Percentiles rank a stretch among this genome's conserved stretches.
phyloP scores from a whole-genome alignment of 2,329 filamentous ascomycete genomes.

The Trichothecium roseum region DNA sequence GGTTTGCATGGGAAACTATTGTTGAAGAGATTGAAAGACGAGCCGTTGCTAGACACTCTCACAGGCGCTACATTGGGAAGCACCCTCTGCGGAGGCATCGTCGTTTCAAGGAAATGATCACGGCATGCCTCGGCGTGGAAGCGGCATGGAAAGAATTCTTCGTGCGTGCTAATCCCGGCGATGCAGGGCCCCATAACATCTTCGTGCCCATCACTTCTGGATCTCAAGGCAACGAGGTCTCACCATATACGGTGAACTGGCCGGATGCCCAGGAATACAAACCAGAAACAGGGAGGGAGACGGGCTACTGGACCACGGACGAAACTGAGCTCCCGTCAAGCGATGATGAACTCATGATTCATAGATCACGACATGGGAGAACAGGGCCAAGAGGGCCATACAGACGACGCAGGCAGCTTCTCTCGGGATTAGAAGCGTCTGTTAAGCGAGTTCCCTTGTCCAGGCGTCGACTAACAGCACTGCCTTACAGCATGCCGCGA shows the following conservation, averaged over 20 bases:
- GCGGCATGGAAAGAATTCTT: conserved; percentile 22
- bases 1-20: conserved; percentile 22
- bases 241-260: conserved; percentile 10
- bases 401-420: not conserved
- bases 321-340: conserved; percentile 6
- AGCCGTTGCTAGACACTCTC: not conserved
- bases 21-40: conserved; percentile 17
- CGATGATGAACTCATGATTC: conserved; percentile 8
- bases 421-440: not conserved
- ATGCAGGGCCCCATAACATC: conserved; percentile 20
- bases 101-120: conserved; percentile 17
- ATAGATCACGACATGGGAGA: not conserved
- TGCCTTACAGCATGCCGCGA: not conserved
- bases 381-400: not conserved
- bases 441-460: conserved; percentile 4
- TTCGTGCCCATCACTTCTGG: conserved; percentile 14
- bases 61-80: not conserved
- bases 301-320: not conserved
- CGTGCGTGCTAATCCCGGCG: conserved; percentile 9
- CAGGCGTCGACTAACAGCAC: conserved; percentile 2
- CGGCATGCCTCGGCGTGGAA: conserved; percentile 36
- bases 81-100: conserved; percentile 2
- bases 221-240: too few relatives aligned
- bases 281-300: too few relatives aligned
- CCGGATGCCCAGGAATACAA: conserved; percentile 6